Evolutionary conservation across 1,284 basidiomycete genomes (phyloP).

Genomic region (Fistulinella staudtii): DNA sequence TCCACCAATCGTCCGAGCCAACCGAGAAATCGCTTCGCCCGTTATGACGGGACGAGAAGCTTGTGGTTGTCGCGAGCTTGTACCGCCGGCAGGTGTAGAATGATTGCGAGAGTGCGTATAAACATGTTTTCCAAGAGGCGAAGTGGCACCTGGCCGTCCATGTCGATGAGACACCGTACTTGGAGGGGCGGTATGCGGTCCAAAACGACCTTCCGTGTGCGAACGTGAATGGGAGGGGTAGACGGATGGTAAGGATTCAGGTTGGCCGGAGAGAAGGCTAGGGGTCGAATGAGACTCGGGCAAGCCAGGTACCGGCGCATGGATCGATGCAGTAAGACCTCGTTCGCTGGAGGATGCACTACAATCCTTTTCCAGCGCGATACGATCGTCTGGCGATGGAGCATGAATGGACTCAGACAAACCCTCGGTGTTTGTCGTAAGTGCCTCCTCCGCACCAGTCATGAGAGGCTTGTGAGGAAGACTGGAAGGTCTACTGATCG

Average conservation of each 20-base stretch:
- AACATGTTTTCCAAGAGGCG: slow-evolving; percentile 35
- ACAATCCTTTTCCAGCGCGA: slow-evolving; percentile 10
- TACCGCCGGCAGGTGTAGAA: slow-evolving; percentile 47
- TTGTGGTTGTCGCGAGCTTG: slow-evolving; percentile 41
- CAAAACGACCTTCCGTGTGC: slow-evolving; percentile 46
- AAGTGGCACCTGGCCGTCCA: slow-evolving; percentile 39
- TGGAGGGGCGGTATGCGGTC: slow-evolving; percentile 23
- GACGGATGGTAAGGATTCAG: slow-evolving; percentile 8
- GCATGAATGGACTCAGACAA: slow-evolving; percentile 30
- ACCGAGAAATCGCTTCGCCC: slow-evolving; percentile 58
- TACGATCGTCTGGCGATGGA: slow-evolving; percentile 16
- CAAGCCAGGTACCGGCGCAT: slow-evolving; percentile 40
- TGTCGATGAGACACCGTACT: slow-evolving; percentile 29
- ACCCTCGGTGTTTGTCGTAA: slow-evolving; percentile 17
- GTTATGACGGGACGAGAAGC: slow-evolving; percentile 62
- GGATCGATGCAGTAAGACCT: slow-evolving; percentile 43
- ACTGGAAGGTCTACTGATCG: slow-evolving; percentile 12
- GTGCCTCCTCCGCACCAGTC: slow-evolving; percentile 8
- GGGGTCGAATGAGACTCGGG: slow-evolving; percentile 30
- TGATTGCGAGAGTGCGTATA: slow-evolving; percentile 53
- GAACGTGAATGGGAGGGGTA: slow-evolving; percentile 43
- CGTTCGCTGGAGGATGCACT: slow-evolving; percentile 20
- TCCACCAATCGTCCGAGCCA: slow-evolving; percentile 58
- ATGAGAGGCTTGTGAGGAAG: slow-evolving; percentile 14
- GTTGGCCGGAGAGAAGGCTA: slow-evolving; percentile 13